Evolutionary conservation across 768 basidiomycete species (phyloP).

Genomic region (Floccularia luteovirens): DNA sequence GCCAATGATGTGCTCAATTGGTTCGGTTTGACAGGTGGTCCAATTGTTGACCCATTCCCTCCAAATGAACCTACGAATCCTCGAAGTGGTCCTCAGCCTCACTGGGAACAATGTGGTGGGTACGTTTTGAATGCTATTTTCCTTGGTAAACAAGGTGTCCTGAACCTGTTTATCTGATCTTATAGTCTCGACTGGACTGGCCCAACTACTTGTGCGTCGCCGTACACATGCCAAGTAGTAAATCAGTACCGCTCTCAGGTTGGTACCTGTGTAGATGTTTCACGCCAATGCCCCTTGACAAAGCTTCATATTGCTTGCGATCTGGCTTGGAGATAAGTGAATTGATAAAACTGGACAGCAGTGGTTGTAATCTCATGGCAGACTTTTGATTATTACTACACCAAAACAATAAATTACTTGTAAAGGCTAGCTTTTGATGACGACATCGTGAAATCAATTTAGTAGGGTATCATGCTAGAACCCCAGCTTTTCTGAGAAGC

Average conservation of each 20-base stretch:
- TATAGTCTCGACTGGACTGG: not conserved
- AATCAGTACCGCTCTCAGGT: conserved; percentile 3
- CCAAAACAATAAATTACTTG: no score
- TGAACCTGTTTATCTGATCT: not conserved
- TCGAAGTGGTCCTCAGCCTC: conserved; percentile 5
- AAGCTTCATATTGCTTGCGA: conserved; percentile 16
- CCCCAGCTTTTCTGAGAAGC: no score
- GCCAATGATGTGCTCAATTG: conserved; percentile 37
- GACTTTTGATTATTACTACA: no score
- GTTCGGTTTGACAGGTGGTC: conserved; percentile 30
- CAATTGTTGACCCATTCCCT: not conserved
- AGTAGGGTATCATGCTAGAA: no score
- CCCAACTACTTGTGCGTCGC: not conserved
- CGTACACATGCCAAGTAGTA: conserved; percentile 1
- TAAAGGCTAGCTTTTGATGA: no score
- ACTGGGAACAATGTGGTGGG: conserved; percentile 16
- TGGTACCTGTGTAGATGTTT: no score
- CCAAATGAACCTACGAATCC: not conserved
- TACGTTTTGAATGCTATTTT: conserved; percentile 4
- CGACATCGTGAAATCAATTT: no score
- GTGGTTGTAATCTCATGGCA: no score
- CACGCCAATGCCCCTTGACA: not conserved
- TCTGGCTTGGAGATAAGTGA: no score
- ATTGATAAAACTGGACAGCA: no score
- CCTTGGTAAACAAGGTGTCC: not conserved